Conservation (phyloP, 257 asterid genomes). For the Solanum pinnatisectum region DNA sequence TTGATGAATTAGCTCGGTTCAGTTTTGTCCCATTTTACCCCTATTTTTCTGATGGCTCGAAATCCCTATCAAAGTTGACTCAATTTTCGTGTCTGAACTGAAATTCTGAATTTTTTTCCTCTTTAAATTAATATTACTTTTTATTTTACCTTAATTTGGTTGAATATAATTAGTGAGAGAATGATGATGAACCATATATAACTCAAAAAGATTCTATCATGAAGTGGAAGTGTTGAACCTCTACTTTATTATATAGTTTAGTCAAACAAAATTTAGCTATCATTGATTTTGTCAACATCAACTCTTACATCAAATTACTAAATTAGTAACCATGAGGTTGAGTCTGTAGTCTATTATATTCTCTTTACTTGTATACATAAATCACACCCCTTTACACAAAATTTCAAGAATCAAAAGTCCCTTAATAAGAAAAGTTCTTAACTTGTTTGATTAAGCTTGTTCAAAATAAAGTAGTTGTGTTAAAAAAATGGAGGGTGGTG, state of each 20-base stretch:
- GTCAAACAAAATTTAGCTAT: not conserved
- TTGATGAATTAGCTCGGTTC: too few relatives aligned
- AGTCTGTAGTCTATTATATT: not conserved
- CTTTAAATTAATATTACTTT: not conserved
- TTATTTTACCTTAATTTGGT: not conserved
- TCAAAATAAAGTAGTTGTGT: not conserved
- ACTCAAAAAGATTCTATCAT: not conserved
- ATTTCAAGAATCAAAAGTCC: slow-evolving; percentile 10
- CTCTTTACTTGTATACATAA: not conserved
- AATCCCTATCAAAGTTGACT: not conserved
- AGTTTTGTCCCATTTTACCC: not conserved
- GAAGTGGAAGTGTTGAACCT: not conserved
- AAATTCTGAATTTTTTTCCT: not conserved
- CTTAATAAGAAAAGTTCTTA: not conserved
- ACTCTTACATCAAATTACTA: slow-evolving; percentile 19
- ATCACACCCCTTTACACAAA: not conserved
- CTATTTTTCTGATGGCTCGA: not conserved
- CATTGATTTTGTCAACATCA: slow-evolving; percentile 6
- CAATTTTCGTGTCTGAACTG: not conserved
- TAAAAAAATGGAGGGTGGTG: slow-evolving; percentile 45
- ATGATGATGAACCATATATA: not conserved
- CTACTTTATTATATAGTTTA: not conserved
- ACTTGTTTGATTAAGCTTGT: not conserved
- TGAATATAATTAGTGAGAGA: not conserved
- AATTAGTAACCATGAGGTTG: not conserved